Percentiles rank a stretch among this genome's conserved stretches.
Evolutionary conservation across 164 flowering plant genomes (phyloP).

Genomic region (Akebia trifoliata): DNA sequence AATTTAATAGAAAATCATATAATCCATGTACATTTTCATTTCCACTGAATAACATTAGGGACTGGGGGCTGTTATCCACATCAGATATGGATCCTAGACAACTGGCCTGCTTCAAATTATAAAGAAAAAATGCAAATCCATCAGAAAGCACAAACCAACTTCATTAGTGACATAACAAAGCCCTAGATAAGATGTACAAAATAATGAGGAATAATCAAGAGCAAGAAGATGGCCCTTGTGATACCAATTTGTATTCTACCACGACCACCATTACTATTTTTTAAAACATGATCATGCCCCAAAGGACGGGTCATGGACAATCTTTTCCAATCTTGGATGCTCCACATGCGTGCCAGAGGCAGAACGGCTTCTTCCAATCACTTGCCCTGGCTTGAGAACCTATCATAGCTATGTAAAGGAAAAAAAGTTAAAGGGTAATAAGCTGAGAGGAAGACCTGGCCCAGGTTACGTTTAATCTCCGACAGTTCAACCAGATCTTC

Average conservation of each 20-base stretch:
- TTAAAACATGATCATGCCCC: no score
- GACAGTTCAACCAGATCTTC: constrained; percentile 93
- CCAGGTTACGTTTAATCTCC: constrained; percentile 74
- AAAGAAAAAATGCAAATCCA: neutral
- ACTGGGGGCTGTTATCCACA: constrained; percentile 73
- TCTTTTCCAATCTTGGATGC: neutral
- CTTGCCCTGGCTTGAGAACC: constrained; percentile 1
- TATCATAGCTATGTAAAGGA: neutral
- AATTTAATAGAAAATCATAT: constrained; percentile 81
- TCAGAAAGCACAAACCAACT: neutral
- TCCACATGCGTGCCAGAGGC: constrained; percentile 1
- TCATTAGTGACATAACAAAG: neutral
- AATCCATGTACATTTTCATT: constrained; percentile 67
- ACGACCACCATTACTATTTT: no score
- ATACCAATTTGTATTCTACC: no score
- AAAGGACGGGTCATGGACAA: neutral
- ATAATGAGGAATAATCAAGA: neutral
- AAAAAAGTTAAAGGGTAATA: neutral
- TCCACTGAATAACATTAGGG: constrained; percentile 66
- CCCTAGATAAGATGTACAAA: neutral
- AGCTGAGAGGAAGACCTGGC: constrained; percentile 55
- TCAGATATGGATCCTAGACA: constrained; percentile 42
- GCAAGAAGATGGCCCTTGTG: neutral
- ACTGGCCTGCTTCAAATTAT: constrained; percentile 76
- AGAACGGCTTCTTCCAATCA: neutral